Percentiles rank a stretch among this genome's conserved stretches.
Evolutionary conservation across 306 rosid species (phyloP).

Genomic region (Cucurbita pepo): DNA sequence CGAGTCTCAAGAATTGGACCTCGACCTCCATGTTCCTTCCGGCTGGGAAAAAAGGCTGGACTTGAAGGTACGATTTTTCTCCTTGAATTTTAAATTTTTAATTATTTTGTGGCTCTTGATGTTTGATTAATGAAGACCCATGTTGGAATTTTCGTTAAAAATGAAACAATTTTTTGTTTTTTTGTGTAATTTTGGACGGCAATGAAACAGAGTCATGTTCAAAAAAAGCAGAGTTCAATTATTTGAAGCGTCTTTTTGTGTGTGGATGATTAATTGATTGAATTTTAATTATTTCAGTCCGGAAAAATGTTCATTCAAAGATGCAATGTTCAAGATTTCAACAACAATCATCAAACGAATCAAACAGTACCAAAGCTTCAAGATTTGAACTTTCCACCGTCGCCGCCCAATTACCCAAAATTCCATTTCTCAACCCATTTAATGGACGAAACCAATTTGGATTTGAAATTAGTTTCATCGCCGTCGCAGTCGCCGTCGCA

Average conservation of each 20-base stretch:
- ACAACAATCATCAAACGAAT: slow-evolving; percentile 18
- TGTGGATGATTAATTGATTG: neutral
- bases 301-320: slow-evolving; percentile 74
- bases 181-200: neutral
- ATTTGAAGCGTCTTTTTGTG: too few species aligned
- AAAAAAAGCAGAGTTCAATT: neutral
- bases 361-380: slow-evolving; percentile 40
- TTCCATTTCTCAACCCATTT: slow-evolving; percentile 24
- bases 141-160: neutral
- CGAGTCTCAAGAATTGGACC: slow-evolving; percentile 88
- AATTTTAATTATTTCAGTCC: slow-evolving; percentile 36
- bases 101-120: neutral
- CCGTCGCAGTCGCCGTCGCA: slow-evolving; percentile 13
- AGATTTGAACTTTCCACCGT: slow-evolving; percentile 66
- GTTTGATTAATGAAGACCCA: neutral
- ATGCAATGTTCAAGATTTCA: slow-evolving; percentile 28
- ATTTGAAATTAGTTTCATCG: slow-evolving; percentile 44
- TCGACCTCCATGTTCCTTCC: slow-evolving; percentile 77
- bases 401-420: slow-evolving; percentile 20
- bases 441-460: slow-evolving; percentile 41
- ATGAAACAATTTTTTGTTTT: too few species aligned
- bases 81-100: neutral
- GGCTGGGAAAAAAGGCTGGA: slow-evolving; percentile 92
- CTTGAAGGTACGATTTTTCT: slow-evolving; percentile 49
- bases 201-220: neutral